Evolutionary conservation across 2,329 filamentous ascomycete species (phyloP), one percentile per base, ranked within the genome.

Genomic region (Rugonectria rugulosa): DNA sequence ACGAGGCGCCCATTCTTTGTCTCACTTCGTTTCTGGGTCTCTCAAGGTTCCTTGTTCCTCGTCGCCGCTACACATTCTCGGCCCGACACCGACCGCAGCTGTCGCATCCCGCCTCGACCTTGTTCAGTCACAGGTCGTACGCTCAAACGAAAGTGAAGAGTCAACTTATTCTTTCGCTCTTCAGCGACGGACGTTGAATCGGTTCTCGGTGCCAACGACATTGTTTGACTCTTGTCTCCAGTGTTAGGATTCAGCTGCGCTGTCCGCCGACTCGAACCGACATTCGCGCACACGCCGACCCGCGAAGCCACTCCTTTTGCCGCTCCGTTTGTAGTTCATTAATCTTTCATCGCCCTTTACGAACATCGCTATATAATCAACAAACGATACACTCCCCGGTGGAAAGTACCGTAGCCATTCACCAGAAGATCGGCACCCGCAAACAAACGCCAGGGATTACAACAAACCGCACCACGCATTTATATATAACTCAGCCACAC

Each of bases 1-100:
- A 48, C 55, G 64, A 69, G 66, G 53, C 66, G 63, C 61, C 65
- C 61, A 63, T 65, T 68, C 60, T 66, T 70, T 70, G 68, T 71
- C 69, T 70, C 68, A 70, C 62, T 57, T 65, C 61, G 51, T 52
- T 56, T 58, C 57, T 63, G 60, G 63, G 57, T 57, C 59, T 60
- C 57, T 61, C 15, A n/a, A n/a, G n/a, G n/a, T 32, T 61, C 56
- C 64, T 66, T 62, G 46, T 58, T 63, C 56, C 62, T 64, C 36
- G n/a, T 36, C 66, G 63, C 63, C 68, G 57, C 61, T 56, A 61
- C 56, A 52, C 52, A 23, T 11, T 47, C 61, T 62, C 62, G 63
- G 58, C 56, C 55, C 64, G 66, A 68, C 64, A 62, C 65, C 66
- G 53, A 63, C 57, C 58, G 46, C 54, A 53, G 26, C 41, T 57